These are phyloP conservation scores for Ophiostoma tasmaniense DNA, from an alignment of 2,329 filamentous ascomycete genomes.

Conservation along the genomic window DNA sequence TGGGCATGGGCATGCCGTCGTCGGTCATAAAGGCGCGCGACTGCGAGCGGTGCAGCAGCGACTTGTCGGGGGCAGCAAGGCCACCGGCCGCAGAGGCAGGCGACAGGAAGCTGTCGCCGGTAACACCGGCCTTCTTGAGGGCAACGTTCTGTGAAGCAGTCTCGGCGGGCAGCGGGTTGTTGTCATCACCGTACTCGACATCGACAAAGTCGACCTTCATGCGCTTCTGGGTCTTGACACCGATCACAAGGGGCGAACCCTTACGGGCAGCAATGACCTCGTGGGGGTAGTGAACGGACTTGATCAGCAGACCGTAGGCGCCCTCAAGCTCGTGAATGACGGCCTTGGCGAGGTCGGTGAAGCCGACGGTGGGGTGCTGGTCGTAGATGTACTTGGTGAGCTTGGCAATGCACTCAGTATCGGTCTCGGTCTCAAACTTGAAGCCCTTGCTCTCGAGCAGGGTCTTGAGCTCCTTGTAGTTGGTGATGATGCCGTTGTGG, in stretches of 20 bases:
- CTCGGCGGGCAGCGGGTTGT: constrained; percentile 77
- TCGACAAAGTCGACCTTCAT: constrained; percentile 99
- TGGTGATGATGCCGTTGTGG: constrained; percentile 99
- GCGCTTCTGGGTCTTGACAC: constrained; percentile 92
- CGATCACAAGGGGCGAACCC: constrained; percentile 94
- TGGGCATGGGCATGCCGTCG: constrained; percentile 93
- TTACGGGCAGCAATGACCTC: constrained; percentile 97
- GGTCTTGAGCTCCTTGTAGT: constrained; percentile 99
- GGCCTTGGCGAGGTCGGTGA: constrained; percentile 92
- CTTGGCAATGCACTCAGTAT: constrained; percentile 99
- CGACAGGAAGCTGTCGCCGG: constrained; percentile 59
- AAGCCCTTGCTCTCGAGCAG: constrained; percentile 91
- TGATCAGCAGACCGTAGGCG: constrained; percentile 93
- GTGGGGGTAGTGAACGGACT: constrained; percentile 96
- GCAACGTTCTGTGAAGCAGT: constrained; percentile 92
- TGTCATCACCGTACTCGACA: constrained; percentile 90
- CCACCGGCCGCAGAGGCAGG: constrained; percentile 36
- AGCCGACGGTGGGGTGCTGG: constrained; percentile 81
- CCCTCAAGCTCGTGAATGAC: constrained; percentile 98
- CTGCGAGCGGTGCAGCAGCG: constrained; percentile 93
- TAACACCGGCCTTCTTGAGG: constrained; percentile 83
- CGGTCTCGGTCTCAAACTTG: constrained; percentile 97
- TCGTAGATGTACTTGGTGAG: constrained; percentile 97
- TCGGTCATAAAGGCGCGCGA: constrained; percentile 98
- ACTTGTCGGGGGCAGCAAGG: constrained; percentile 89